These are phyloP conservation scores for Dactylis glomerata DNA, from an alignment of 176 grass and related monocot species.

Conservation along the genomic window DNA sequence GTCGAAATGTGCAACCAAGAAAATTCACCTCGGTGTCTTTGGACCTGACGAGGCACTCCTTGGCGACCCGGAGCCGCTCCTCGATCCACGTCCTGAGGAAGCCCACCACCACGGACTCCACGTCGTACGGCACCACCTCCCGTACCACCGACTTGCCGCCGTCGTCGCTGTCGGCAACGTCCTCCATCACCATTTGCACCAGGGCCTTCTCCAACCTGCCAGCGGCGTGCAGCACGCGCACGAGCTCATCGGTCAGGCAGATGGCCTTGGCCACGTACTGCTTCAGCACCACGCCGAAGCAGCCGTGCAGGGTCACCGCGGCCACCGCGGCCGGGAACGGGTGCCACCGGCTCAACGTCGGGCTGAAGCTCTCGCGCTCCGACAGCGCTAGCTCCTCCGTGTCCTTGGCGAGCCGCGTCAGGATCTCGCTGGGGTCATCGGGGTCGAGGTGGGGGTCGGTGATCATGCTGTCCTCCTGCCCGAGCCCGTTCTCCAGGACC, in stretches of 20 bases:
- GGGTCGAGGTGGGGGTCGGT: neutral
- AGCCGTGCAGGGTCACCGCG: conserved; percentile 59
- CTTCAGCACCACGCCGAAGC: conserved; percentile 82
- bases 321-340: conserved; percentile 51
- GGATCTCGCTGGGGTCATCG: conserved; percentile 53
- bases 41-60: conserved; percentile 62
- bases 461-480: conserved; percentile 37
- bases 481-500: conserved; percentile 73
- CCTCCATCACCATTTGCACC: conserved; percentile 64
- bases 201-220: conserved; percentile 72
- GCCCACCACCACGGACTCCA: conserved; percentile 53
- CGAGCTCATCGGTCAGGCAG: conserved; percentile 71
- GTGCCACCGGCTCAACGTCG: conserved; percentile 56
- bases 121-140: conserved; percentile 71
- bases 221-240: conserved; percentile 72
- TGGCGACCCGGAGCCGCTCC: conserved; percentile 62
- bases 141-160: conserved; percentile 43
- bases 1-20: neutral
- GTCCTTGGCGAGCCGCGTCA: conserved; percentile 55
- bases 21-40: conserved; percentile 75
- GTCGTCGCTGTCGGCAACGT: conserved; percentile 56
- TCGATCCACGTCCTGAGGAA: conserved; percentile 79
- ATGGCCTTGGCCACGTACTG: conserved; percentile 55
- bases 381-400: conserved; percentile 57
- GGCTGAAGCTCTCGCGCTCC: conserved; percentile 60